Base-by-base conservation (phyloP, 78 protist genomes). In the Emiliania huxleyi region DNA sequence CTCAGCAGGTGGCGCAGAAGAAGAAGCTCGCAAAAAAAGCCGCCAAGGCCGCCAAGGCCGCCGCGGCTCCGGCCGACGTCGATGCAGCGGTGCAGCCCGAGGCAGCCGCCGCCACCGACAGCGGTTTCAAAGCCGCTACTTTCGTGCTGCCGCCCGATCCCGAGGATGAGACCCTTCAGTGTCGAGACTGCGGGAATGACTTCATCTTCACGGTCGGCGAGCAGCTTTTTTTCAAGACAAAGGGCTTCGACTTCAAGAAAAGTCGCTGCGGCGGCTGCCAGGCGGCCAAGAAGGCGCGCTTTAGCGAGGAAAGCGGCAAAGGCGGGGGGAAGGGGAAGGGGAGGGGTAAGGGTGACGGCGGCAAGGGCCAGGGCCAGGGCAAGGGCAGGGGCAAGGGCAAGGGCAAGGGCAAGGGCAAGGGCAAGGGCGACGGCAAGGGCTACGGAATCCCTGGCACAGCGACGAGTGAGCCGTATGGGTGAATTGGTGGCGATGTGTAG, bases 281-380 rank as follows among this genome's bases (percentile, higher is more conserved):
- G 55, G 75, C 62, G n/a, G 87, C 93, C 69, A 91, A 91, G 73
- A 91, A 91, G 48, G 88, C 93, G 40, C 84, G 92, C 25, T 69
- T 90, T 26, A 40, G 43, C 81, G 81, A 23, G 5, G 91, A 29
- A 1, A 85, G 62, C 40, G 77, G 46, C 11, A 49, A 85, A 6
- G 92, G 92, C 18, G 62, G 69, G 21, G 85, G 92, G 8, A 69
- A 69, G 40, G 2, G 42, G 40, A 8, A 15, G 18, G 79, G n/a
- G n/a, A n/a, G 79, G 18, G 19, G n/a, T 1, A 19, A n/a, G 21
- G 5, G 40, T n/a, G n/a, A n/a, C 42, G 79, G 79, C 18, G n/a
- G n/a, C n/a, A n/a, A n/a, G n/a, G n/a, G n/a, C n/a, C n/a, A n/a
- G n/a, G n/a, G n/a, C n/a, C n/a, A n/a, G n/a, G n/a, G n/a, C n/a